Base-by-base conservation (phyloP, 345 rosid species). In the Salix suchowensis region DNA sequence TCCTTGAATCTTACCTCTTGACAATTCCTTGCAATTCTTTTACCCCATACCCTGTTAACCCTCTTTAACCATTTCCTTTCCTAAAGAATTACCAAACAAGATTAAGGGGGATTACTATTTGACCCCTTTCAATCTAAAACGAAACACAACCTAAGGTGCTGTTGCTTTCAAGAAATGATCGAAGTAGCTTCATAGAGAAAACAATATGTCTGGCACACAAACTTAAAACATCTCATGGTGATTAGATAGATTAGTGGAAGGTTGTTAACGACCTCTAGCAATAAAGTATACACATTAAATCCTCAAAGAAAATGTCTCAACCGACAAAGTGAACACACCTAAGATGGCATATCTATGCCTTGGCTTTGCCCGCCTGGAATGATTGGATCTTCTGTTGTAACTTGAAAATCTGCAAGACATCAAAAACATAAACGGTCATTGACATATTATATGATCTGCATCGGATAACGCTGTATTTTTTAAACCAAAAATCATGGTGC, bases 371-470 rank as follows among this genome's bases (percentile, higher is more conserved):
- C 65, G 96, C 89, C 81, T 93, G 98, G 58, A 87, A 86, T 78
- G 98, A 84, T 82, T 93, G 98, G 62, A 89, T 84, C 90, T 86
- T 88, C 86, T 91, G 98, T 68, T 96, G 97, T 71, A 93, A 46
- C 88, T 96, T 93, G 58, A 87, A 69, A 72, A 92, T 85, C 98
- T 96, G 85, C 88, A 86, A 81, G 61, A 71, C 7, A 71, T 71
- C 36, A 12, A 58, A 70, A 54, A 5, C 23, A 52, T 15, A 50
- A 34, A 12, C 3, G 48, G 48, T 46, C n/a, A 62, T 26, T n/a
- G 16, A 26, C 3, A 39, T 13, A 15, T 34, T 13, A 15, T 34
- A 39, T 61, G 58, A 24, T 13, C 61, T 58, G 39, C 36, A 32
- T 5, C 2, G n/a, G 37, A 68, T 62, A 69, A 28, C 11, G 6